Conservation (phyloP, 192 early-diverging fungal genomes). For the Rhizophagus clarus region DNA sequence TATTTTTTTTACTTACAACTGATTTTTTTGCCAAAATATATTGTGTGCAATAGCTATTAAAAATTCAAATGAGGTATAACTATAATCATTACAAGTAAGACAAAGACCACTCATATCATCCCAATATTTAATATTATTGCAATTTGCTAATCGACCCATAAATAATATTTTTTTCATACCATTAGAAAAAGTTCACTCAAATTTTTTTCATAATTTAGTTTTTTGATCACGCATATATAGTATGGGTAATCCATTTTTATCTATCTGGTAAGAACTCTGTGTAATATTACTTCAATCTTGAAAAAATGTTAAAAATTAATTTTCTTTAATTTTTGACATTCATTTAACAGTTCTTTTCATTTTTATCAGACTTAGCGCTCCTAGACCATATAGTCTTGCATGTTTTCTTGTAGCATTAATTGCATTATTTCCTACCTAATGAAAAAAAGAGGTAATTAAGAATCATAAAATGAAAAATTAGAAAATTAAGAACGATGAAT, state of each 20-base stretch:
- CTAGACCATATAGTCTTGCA: background rate
- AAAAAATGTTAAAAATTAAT: background rate
- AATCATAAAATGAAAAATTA: no score
- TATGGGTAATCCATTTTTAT: background rate
- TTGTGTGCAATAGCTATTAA: background rate
- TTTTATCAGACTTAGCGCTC: background rate
- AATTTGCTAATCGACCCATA: no score
- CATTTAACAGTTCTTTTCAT: background rate
- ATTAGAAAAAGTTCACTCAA: background rate
- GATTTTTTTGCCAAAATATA: background rate
- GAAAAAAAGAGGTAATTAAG: no score
- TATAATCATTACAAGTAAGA: slow-evolving; percentile 3
- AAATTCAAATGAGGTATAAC: background rate
- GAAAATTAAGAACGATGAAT: no score
- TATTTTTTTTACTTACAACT: background rate
- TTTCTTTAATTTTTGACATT: slow-evolving; percentile 8
- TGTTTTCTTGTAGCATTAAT: background rate
- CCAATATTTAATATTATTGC: background rate
- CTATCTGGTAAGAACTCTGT: background rate
- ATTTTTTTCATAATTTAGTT: background rate
- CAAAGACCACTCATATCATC: background rate
- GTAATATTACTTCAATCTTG: background rate
- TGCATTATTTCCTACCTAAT: no score
- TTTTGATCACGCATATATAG: background rate
- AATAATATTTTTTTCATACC: background rate